Base-by-base conservation (phyloP, 2,329 filamentous ascomycete genomes). In the Stemphylium vesicarium region DNA sequence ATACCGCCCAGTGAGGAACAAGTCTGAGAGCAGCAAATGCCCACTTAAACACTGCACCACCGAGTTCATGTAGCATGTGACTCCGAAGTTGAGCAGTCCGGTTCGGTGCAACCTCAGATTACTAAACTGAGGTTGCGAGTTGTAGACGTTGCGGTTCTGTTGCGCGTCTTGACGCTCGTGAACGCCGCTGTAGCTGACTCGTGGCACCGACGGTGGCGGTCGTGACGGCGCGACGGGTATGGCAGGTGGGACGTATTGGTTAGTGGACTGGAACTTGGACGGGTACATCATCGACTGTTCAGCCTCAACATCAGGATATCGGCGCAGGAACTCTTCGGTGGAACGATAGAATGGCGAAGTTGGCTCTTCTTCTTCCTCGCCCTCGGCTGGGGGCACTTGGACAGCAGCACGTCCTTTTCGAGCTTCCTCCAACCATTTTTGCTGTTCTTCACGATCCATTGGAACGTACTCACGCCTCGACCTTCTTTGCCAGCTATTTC, bases 61-160 rank as follows among this genome's bases (percentile, higher is more conserved):
- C n/a, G 91, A 88, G 75, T 96, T 97, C 81, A 95, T 92, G 71
- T 96, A 97, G 73, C 94, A 97, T 62, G 90, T 93, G 41, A 89
- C 88, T 1, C 87, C 85, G 36, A 92, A 90, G 65, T 97, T 97
- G 54, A 86, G 79, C 11, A 97, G 81, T 0, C 94, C 93, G 10
- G 91, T 89, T 32, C 80, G 79, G n/a, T 87, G 83, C 64, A 86
- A 79, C 24, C 78, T 75, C 33, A 80, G 77, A 20, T 76, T 74
- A 4, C 77, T 75, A 36, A 78, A 72, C 13, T 78, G 76, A 31
- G 77, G 77, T 12, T 78, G 77, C 3, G 79, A 76, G 4, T 82
- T 70, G 54, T 82, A 82, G 13, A 78, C 72, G 22, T 70, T 64
- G 15, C 74, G 75, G 4, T 57, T 71, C 53, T 64, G 73, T 39